These are phyloP conservation scores for Kappamyces sp. DNA, from an alignment of 192 early-diverging fungal genomes.

Conservation along the genomic window DNA sequence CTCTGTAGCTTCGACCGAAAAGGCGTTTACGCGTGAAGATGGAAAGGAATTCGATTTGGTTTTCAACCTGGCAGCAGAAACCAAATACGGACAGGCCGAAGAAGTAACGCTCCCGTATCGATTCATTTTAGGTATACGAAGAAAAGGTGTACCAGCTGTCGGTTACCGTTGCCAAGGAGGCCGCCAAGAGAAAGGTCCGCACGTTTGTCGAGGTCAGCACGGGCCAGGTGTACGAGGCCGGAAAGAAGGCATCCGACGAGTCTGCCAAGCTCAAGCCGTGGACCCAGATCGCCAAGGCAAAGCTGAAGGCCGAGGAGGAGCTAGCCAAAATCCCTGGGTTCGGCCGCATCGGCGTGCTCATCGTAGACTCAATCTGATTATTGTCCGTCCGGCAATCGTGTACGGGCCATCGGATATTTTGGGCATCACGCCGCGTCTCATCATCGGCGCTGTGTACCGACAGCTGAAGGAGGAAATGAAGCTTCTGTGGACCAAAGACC, in stretches of 20 bases:
- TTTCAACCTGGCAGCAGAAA: conserved; percentile 90
- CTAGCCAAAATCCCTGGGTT: conserved; percentile 71
- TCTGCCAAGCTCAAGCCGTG: conserved; percentile 75
- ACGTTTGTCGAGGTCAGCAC: conserved; percentile 83
- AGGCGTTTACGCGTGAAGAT: conserved; percentile 65
- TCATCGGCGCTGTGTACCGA: conserved; percentile 85
- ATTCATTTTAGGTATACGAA: conserved; percentile 64
- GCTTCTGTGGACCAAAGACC: conserved; percentile 84
- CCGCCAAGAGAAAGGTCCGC: conserved; percentile 64
- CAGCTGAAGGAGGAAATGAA: conserved; percentile 82
- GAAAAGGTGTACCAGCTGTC: conserved; percentile 71
- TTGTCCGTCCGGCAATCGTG: conserved; percentile 80
- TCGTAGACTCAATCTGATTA: conserved; percentile 64
- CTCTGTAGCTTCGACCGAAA: conserved; percentile 60
- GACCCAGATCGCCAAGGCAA: conserved; percentile 69
- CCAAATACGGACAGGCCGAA: conserved; percentile 81
- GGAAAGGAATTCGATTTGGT: conserved; percentile 80
- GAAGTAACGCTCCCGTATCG: conserved; percentile 41
- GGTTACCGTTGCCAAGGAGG: conserved; percentile 73
- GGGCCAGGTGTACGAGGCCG: conserved; percentile 82
- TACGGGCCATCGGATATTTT: conserved; percentile 77
- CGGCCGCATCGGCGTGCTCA: background rate
- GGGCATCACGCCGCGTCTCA: conserved; percentile 83
- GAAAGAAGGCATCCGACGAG: conserved; percentile 58
- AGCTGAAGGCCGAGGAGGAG: conserved; percentile 71